Percentiles rank a stretch among this genome's conserved stretches.
phyloP scores from a whole-genome alignment of 805 yeast genomes.

The Clavispora santaluciae region DNA sequence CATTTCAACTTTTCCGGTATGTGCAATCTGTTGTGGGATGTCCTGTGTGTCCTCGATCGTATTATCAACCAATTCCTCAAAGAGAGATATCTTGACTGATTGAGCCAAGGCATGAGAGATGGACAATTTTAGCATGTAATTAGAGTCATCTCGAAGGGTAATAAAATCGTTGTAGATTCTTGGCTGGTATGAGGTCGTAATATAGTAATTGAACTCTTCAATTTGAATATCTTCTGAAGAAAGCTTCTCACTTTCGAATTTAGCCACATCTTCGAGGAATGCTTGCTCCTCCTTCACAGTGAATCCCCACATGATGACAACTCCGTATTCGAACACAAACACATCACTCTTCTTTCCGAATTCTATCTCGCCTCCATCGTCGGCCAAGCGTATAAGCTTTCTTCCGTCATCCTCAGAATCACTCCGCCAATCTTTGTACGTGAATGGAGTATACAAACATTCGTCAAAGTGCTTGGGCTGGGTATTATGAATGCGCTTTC shows the following conservation, averaged over 20 bases:
- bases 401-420: slow-evolving; percentile 38
- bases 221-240: slow-evolving; percentile 89
- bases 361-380: slow-evolving; percentile 93
- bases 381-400: slow-evolving; percentile 65
- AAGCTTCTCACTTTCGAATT: slow-evolving; percentile 85
- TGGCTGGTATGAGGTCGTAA: slow-evolving; percentile 92
- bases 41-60: slow-evolving; percentile 97
- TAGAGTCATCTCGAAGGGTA: slow-evolving; percentile 81
- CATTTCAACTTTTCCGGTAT: slow-evolving; percentile 93
- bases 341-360: slow-evolving; percentile 77
- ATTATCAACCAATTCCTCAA: slow-evolving; percentile 93
- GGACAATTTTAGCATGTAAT: slow-evolving; percentile 87
- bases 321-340: slow-evolving; percentile 93
- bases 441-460: slow-evolving; percentile 89
- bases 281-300: slow-evolving; percentile 76
- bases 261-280: slow-evolving; percentile 79
- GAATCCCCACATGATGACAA: slow-evolving; percentile 96
- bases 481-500: slow-evolving; percentile 67
- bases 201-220: slow-evolving; percentile 92
- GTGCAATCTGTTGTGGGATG: slow-evolving; percentile 93
- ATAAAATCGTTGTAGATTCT: slow-evolving; percentile 93
- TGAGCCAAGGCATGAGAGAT: slow-evolving; percentile 96
- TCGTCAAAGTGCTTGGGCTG: slow-evolving; percentile 90
- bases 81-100: slow-evolving; percentile 88
- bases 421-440: slow-evolving; percentile 70